These are phyloP conservation scores for Aspergillus tamarii DNA, from an alignment of 2,329 filamentous ascomycete genomes.

Conservation along the genomic window DNA sequence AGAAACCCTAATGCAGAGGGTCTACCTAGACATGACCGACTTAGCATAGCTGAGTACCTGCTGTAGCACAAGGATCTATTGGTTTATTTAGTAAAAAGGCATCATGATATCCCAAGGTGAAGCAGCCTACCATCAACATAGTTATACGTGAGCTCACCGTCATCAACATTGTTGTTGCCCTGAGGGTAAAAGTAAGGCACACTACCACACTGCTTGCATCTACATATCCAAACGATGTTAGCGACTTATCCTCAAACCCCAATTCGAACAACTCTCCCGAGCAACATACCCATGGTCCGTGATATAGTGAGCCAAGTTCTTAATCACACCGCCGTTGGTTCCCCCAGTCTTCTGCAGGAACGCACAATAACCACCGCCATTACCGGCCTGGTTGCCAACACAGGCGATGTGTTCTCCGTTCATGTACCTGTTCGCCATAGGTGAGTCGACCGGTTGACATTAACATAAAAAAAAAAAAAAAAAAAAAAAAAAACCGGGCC, in stretches of 20 bases:
- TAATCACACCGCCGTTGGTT: not conserved
- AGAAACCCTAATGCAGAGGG: no score
- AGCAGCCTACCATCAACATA: not conserved
- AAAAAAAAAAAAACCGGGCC: no score
- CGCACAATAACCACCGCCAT: not conserved
- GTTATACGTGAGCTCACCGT: not conserved
- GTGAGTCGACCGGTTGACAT: no score
- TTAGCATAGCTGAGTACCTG: not conserved
- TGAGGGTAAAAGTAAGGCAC: not conserved
- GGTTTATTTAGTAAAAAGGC: no score
- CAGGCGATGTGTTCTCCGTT: not conserved
- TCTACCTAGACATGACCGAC: not conserved
- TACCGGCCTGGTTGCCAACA: not conserved
- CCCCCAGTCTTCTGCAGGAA: not conserved
- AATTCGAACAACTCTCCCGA: not conserved
- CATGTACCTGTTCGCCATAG: not conserved
- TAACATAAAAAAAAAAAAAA: no score
- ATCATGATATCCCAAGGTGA: not conserved
- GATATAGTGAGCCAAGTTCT: not conserved
- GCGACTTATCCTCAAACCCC: not conserved
- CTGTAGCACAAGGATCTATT: not conserved
- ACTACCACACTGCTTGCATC: not conserved
- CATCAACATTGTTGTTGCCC: not conserved
- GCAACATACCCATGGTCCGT: not conserved
- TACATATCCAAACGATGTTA: not conserved